Evolutionary conservation across 306 rosid genomes (phyloP).

Genomic region (Prunus campanulata): DNA sequence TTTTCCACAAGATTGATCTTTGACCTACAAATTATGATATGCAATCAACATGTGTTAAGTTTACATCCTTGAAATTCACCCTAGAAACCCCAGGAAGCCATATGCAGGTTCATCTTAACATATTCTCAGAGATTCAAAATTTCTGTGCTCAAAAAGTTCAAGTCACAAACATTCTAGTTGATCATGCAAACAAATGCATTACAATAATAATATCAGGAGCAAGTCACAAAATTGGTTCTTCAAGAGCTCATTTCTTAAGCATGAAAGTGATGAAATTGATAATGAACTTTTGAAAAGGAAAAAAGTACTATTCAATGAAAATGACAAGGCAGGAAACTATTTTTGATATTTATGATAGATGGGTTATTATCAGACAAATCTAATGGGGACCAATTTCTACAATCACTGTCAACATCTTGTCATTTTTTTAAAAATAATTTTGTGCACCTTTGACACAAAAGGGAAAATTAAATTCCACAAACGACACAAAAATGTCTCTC

Average conservation of each 20-base stretch:
- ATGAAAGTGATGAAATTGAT: background rate
- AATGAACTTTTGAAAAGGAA: background rate
- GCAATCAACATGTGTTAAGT: background rate
- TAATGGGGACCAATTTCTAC: background rate
- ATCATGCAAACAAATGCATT: background rate
- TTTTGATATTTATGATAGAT: background rate
- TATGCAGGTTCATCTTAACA: background rate
- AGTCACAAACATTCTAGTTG: background rate
- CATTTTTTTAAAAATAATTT: background rate
- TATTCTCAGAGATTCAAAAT: background rate
- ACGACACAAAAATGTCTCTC: background rate
- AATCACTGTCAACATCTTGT: conserved; percentile 19
- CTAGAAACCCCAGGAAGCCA: background rate
- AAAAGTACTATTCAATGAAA: conserved; percentile 8
- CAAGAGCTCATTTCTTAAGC: background rate
- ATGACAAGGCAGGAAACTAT: conserved; percentile 17
- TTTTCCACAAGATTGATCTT: conserved; percentile 31
- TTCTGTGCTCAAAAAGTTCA: background rate
- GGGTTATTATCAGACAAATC: conserved; percentile 15
- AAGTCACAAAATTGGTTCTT: background rate
- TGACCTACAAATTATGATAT: conserved; percentile 38
- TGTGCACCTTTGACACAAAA: background rate
- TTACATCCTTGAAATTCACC: background rate
- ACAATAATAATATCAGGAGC: background rate
- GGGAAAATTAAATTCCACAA: background rate